Evolutionary conservation across 441 rosid genomes (phyloP).

Genomic region (Aleurites moluccanus): DNA sequence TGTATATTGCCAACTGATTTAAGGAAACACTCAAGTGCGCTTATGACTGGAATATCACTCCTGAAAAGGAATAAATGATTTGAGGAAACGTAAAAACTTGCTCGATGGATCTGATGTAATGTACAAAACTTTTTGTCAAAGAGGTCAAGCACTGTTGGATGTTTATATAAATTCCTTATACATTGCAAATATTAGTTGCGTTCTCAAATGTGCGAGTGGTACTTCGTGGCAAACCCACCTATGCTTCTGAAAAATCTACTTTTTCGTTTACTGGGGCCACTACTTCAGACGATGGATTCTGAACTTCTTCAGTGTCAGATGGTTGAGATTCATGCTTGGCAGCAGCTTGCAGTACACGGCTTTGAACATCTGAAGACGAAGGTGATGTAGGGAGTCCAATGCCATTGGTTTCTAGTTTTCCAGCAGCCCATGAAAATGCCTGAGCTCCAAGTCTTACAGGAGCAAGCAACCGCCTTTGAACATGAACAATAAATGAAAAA

Average conservation of each 20-base stretch:
- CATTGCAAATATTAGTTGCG: constrained; percentile 5
- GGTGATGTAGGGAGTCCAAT: constrained; percentile 90
- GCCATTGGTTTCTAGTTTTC: constrained; percentile 74
- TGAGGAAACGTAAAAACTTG: constrained; percentile 10
- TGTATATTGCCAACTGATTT: neutral
- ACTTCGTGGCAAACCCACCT: constrained; percentile 12
- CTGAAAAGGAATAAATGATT: neutral
- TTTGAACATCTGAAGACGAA: constrained; percentile 80
- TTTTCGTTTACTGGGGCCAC: constrained; percentile 34
- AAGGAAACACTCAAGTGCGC: neutral
- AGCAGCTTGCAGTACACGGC: constrained; percentile 87
- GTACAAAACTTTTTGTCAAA: constrained; percentile 11
- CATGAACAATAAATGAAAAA: neutral
- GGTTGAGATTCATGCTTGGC: constrained; percentile 94
- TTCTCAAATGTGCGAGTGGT: neutral
- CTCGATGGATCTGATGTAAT: neutral
- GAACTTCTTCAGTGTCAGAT: constrained; percentile 47
- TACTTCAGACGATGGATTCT: constrained; percentile 44
- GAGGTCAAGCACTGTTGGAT: neutral
- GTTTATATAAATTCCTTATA: constrained; percentile 16
- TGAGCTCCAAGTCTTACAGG: constrained; percentile 70
- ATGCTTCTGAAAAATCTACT: constrained; percentile 62
- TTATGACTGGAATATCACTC: neutral
- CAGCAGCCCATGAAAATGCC: constrained; percentile 87
- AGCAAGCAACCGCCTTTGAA: constrained; percentile 51